Evolutionary conservation across 2,329 filamentous ascomycete species (phyloP).

Genomic region (Mycosphaerelloides madeirae): DNA sequence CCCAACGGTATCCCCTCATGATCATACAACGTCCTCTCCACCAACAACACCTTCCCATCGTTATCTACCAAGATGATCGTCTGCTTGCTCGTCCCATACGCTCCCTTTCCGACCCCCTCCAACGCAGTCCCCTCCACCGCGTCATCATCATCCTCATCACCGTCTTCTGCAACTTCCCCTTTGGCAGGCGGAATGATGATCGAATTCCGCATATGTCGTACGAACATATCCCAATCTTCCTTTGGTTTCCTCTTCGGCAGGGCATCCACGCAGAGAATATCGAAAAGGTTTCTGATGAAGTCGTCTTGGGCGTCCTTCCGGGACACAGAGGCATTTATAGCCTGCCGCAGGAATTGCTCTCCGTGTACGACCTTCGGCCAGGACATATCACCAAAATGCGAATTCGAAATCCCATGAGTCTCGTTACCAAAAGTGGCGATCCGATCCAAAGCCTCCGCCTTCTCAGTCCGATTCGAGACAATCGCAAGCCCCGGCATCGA

Average conservation of each 20-base stretch:
- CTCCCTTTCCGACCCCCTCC: conserved; percentile 33
- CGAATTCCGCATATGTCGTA: conserved; percentile 53
- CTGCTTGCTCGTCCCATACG: conserved; percentile 63
- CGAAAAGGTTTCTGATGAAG: conserved; percentile 50
- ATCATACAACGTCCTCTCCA: conserved; percentile 59
- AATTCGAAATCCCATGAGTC: conserved; percentile 59
- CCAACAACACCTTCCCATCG: conserved; percentile 54
- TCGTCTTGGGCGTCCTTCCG: conserved; percentile 42
- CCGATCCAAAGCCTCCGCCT: conserved; percentile 48
- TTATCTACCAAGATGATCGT: conserved; percentile 55
- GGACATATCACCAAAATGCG: conserved; percentile 52
- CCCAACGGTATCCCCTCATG: conserved; percentile 45
- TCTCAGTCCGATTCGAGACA: conserved; percentile 58
- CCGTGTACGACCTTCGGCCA: conserved; percentile 61
- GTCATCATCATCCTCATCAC: conserved; percentile 30
- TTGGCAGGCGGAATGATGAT: conserved; percentile 58
- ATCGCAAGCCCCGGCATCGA: conserved; percentile 45
- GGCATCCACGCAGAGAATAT: conserved; percentile 51
- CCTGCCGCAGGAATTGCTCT: conserved; percentile 49
- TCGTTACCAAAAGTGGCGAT: conserved; percentile 47
- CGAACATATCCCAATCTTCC: conserved; percentile 52
- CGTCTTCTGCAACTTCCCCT: conserved; percentile 38
- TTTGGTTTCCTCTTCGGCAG: conserved; percentile 48
- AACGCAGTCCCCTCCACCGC: conserved; percentile 18
- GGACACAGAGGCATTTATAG: conserved; percentile 43